Percentiles rank a stretch among this genome's conserved stretches.
These are phyloP conservation scores for Termitomyces titanicus DNA, from an alignment of 768 basidiomycete species.

Conservation along the genomic window DNA sequence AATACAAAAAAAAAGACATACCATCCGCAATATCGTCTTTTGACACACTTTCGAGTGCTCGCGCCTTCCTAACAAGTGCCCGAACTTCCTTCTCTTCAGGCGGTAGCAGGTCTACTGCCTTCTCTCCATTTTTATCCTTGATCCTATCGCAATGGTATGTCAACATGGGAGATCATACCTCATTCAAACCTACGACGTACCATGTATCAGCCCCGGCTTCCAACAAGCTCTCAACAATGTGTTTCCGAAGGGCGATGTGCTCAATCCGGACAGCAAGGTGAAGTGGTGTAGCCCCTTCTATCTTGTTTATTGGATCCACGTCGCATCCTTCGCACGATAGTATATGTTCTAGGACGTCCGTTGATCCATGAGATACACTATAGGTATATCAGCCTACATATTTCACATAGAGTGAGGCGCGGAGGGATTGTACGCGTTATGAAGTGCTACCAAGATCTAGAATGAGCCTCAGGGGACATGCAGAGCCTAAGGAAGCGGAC, in stretches of 20 bases:
- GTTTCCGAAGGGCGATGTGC: constrained; percentile 47
- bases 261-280: constrained; percentile 66
- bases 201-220: constrained; percentile 77
- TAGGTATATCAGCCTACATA: neutral
- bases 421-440: constrained; percentile 51
- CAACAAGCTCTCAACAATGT: constrained; percentile 59
- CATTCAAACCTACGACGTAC: constrained; percentile 33
- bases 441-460: constrained; percentile 45
- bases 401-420: neutral
- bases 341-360: constrained; percentile 66
- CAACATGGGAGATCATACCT: neutral
- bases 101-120: constrained; percentile 52
- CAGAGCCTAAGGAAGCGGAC: constrained; percentile 17
- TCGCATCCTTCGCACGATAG: constrained; percentile 75
- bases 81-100: constrained; percentile 48
- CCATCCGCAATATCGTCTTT: constrained; percentile 65
- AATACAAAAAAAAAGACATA: constrained; percentile 22
- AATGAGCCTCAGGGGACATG: neutral
- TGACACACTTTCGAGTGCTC: constrained; percentile 48
- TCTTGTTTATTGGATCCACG: constrained; percentile 71
- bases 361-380: constrained; percentile 55
- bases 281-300: constrained; percentile 72
- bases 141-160: constrained; percentile 39
- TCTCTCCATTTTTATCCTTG: constrained; percentile 65
- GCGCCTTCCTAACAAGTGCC: constrained; percentile 48